Evolutionary conservation across 768 basidiomycete genomes (phyloP).

Genomic region (Mycena albidolilacea): DNA sequence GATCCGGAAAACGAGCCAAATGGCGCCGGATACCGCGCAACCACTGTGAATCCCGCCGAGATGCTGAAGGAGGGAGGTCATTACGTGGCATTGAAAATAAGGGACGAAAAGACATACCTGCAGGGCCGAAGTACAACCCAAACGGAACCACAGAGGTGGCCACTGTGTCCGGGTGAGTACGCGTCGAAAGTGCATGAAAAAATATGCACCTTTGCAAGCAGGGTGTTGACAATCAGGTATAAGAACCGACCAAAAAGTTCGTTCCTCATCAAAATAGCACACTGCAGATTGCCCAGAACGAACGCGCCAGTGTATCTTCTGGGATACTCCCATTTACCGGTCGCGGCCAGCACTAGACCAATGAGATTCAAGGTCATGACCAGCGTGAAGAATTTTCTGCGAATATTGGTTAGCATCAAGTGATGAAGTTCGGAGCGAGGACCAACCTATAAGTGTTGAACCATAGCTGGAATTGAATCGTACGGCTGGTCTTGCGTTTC

Average conservation of each 20-base stretch:
- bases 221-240: conserved; percentile 79
- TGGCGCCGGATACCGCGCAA: conserved; percentile 81
- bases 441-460: conserved; percentile 83
- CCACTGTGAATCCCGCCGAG: conserved; percentile 90
- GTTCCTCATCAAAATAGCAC: conserved; percentile 84
- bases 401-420: conserved; percentile 4
- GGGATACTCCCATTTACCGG: conserved; percentile 79
- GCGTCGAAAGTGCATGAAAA: neutral
- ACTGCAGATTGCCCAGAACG: conserved; percentile 80
- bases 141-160: conserved; percentile 74
- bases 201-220: conserved; percentile 78
- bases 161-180: conserved; percentile 47
- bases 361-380: conserved; percentile 72
- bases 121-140: conserved; percentile 80
- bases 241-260: conserved; percentile 85
- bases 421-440: neutral
- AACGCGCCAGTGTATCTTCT: conserved; percentile 78
- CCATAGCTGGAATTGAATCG: conserved; percentile 78
- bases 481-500: conserved; percentile 64
- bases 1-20: conserved; percentile 79
- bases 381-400: conserved; percentile 81
- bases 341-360: conserved; percentile 72
- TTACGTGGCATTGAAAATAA: neutral
- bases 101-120: conserved; percentile 20
- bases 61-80: conserved; percentile 60